Percentiles rank a stretch among this genome's conserved stretches.
Evolutionary conservation across 257 asterid species (phyloP).

Genomic region (Catharanthus roseus): DNA sequence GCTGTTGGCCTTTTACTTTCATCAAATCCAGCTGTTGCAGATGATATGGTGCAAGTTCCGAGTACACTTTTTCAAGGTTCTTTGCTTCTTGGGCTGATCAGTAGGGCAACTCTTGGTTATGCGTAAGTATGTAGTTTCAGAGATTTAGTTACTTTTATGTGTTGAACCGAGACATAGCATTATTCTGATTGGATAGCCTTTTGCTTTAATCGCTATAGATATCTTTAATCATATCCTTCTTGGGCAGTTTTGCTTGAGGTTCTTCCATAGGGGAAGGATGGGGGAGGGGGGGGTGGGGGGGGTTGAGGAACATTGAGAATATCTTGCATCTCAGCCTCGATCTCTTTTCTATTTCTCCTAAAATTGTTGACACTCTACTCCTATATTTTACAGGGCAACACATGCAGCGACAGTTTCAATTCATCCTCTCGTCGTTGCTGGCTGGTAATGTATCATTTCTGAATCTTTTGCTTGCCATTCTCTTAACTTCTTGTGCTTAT

Average conservation of each 20-base stretch:
- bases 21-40: constrained; percentile 64
- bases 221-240: background rate
- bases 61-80: constrained; percentile 96
- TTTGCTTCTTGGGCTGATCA: constrained; percentile 89
- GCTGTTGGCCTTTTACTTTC: constrained; percentile 76
- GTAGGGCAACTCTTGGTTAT: constrained; percentile 77
- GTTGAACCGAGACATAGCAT: background rate
- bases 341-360: background rate
- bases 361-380: constrained; percentile 14
- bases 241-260: background rate
- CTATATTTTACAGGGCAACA: constrained; percentile 48
- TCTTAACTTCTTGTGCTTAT: constrained; percentile 10
- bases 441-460: constrained; percentile 57
- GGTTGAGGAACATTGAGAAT: background rate
- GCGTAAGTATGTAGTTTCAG: constrained; percentile 42
- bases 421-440: constrained; percentile 91
- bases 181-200: background rate
- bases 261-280: background rate
- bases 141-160: background rate
- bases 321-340: background rate
- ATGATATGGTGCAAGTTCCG: constrained; percentile 90
- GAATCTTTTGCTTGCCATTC: constrained; percentile 1
- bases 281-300: too few species aligned
- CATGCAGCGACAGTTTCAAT: constrained; percentile 78
- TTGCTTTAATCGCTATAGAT: background rate